These are phyloP conservation scores for Chlamydomonas schloesseri DNA, from an alignment of 139 green algal species.

Conservation along the genomic window DNA sequence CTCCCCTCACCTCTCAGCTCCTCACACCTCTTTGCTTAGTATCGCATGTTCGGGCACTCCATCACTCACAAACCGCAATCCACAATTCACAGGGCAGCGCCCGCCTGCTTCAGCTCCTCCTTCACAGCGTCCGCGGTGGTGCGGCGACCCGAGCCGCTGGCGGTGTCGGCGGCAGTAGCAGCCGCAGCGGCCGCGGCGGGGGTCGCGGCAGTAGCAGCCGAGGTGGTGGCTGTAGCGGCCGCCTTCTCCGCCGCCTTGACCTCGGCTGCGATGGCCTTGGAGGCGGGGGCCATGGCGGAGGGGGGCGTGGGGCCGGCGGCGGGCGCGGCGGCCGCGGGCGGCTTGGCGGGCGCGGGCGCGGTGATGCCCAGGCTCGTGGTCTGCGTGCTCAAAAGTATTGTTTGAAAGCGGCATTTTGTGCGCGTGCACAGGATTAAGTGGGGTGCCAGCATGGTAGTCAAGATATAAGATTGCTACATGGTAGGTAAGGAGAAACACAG, in stretches of 20 bases:
- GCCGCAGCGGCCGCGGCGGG: not conserved
- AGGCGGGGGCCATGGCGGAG: conserved; percentile 23
- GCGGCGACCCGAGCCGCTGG: not conserved
- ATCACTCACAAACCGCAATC: no score
- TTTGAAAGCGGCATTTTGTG: not conserved
- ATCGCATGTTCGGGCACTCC: no score
- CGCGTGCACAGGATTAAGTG: no score
- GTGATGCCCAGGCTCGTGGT: not conserved
- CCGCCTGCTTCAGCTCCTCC: conserved; percentile 26
- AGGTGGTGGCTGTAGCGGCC: not conserved
- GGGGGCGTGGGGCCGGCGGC: not conserved
- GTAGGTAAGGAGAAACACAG: no score
- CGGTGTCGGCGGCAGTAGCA: no score
- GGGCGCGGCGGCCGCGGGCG: not conserved
- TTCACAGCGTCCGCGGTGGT: not conserved
- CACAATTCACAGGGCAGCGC: no score
- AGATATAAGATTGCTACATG: no score
- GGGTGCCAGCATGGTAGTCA: not conserved
- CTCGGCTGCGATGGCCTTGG: conserved; percentile 23
- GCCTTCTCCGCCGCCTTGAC: not conserved
- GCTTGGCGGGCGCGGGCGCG: not conserved
- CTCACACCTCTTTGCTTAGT: no score
- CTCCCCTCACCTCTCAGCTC: no score
- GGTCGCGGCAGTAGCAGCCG: no score
- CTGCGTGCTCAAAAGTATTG: not conserved